phyloP scores from a whole-genome alignment of 805 yeast species.

The Wickerhamomyces xylosicus region DNA sequence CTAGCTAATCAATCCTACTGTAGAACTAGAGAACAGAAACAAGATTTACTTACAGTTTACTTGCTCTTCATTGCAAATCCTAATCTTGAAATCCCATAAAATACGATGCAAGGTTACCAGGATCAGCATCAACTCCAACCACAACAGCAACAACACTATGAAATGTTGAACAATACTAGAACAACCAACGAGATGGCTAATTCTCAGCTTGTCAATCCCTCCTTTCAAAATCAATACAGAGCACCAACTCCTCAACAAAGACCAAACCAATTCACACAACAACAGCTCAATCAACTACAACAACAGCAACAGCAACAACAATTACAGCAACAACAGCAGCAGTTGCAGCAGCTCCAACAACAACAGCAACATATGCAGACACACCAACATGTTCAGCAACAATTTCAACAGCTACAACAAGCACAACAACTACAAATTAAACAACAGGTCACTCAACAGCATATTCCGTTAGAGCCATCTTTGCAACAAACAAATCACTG shows the following conservation, averaged over 20 bases:
- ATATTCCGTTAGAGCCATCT: slow-evolving; percentile 24
- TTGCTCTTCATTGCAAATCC: no score
- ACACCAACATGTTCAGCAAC: slow-evolving; percentile 14
- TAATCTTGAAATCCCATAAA: background rate
- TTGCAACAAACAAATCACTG: slow-evolving; percentile 39
- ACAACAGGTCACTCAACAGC: slow-evolving; percentile 4
- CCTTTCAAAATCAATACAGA: slow-evolving; percentile 30
- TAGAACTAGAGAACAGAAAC: no score
- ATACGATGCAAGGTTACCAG: slow-evolving; percentile 17
- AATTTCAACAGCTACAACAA: slow-evolving; percentile 17
- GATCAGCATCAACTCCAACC: slow-evolving; percentile 13
- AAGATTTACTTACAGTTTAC: no score
- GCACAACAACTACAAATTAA: slow-evolving; percentile 11
- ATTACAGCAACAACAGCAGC: slow-evolving; percentile 17
- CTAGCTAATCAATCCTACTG: no score
- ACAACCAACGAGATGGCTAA: slow-evolving; percentile 17
- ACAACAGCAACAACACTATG: slow-evolving; percentile 2
- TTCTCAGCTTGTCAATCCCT: slow-evolving; percentile 28
- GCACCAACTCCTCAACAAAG: slow-evolving; percentile 22
- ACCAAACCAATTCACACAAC: slow-evolving; percentile 14
- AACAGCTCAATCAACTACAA: slow-evolving; percentile 23
- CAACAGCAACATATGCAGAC: slow-evolving; percentile 2
- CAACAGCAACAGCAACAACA: slow-evolving; percentile 16
- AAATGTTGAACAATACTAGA: background rate
- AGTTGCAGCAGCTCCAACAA: slow-evolving; percentile 19